phyloP scores from a whole-genome alignment of 805 yeast genomes.

The Priceomyces melissophilus region DNA sequence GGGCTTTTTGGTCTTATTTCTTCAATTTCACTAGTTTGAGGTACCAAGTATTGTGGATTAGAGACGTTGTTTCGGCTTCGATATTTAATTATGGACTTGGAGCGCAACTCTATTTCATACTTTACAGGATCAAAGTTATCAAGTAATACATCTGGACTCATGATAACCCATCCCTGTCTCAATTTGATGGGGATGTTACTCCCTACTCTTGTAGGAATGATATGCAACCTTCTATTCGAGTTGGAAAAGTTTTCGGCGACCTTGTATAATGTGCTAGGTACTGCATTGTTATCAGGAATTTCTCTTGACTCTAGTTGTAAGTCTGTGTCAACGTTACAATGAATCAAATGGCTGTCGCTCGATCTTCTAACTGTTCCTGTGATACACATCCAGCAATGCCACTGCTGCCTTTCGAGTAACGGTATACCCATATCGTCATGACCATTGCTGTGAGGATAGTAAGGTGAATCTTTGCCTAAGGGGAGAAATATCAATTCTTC shows the following conservation, averaged over 20 bases:
- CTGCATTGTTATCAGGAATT: slow-evolving; percentile 15
- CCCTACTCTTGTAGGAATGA: slow-evolving; percentile 73
- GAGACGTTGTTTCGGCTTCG: slow-evolving; percentile 20
- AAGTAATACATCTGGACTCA: slow-evolving; percentile 74
- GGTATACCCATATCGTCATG: slow-evolving; percentile 30
- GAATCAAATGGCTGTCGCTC: slow-evolving; percentile 77
- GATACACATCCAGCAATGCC: slow-evolving; percentile 98
- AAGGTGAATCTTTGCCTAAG: slow-evolving; percentile 58
- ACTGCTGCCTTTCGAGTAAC: slow-evolving; percentile 68
- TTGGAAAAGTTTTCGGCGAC: slow-evolving; percentile 88
- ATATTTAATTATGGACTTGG: slow-evolving; percentile 28
- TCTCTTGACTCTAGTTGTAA: slow-evolving; percentile 55
- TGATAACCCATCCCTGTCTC: slow-evolving; percentile 88
- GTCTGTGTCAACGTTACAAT: slow-evolving; percentile 91
- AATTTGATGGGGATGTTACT: slow-evolving; percentile 57
- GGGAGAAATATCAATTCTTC: slow-evolving; percentile 87
- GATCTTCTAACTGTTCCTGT: slow-evolving; percentile 91
- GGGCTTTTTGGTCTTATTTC: slow-evolving; percentile 84
- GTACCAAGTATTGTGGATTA: slow-evolving; percentile 54
- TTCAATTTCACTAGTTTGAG: slow-evolving; percentile 72
- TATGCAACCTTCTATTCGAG: slow-evolving; percentile 78
- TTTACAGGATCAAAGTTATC: slow-evolving; percentile 54
- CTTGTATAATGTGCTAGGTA: slow-evolving; percentile 71
- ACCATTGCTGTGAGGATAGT: slow-evolving; percentile 46
- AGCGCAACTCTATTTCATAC: slow-evolving; percentile 29